Percentiles rank a stretch among this genome's conserved stretches.
Conservation (phyloP, 352 stramenopile genomes). For the Phytophthora nicotianae region DNA sequence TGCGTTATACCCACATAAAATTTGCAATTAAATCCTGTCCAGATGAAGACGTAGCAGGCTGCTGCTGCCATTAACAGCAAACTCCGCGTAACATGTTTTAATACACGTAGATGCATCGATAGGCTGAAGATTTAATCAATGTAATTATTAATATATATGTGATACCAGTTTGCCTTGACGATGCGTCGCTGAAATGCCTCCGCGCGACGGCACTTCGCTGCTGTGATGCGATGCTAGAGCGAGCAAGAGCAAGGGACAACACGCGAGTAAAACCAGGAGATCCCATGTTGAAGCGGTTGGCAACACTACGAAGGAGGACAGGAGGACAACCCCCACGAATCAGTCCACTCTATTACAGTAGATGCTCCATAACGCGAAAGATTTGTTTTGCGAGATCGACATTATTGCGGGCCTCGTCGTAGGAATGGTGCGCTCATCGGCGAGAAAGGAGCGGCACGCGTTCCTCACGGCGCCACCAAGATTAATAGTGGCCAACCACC, state of each 20-base stretch:
- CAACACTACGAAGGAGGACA: slow-evolving; percentile 2
- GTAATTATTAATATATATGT: too few relatives aligned
- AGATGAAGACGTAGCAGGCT: too few relatives aligned
- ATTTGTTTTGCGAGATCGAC: neutral
- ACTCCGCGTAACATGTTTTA: neutral
- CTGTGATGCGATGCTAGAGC: slow-evolving; percentile 6
- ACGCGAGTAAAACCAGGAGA: slow-evolving; percentile 23
- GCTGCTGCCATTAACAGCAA: too few relatives aligned
- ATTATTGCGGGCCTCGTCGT: neutral
- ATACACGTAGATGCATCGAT: neutral
- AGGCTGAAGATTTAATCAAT: slow-evolving; percentile 1
- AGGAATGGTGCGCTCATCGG: neutral
- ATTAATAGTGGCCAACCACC: neutral
- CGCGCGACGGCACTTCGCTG: neutral
- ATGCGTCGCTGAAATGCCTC: slow-evolving; percentile 5
- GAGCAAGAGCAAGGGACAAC: slow-evolving; percentile 11
- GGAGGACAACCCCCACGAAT: neutral
- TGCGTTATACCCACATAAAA: too few relatives aligned
- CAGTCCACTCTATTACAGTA: slow-evolving; percentile 14
- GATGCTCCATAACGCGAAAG: slow-evolving; percentile 18
- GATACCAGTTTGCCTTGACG: neutral
- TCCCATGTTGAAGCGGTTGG: slow-evolving; percentile 27
- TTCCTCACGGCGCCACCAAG: neutral
- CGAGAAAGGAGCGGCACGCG: slow-evolving; percentile 1
- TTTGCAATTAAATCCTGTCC: too few relatives aligned